Evolutionary conservation across 306 rosid species (phyloP), one percentile per base, ranked within the genome.

Genomic region (Alnus rubra): DNA sequence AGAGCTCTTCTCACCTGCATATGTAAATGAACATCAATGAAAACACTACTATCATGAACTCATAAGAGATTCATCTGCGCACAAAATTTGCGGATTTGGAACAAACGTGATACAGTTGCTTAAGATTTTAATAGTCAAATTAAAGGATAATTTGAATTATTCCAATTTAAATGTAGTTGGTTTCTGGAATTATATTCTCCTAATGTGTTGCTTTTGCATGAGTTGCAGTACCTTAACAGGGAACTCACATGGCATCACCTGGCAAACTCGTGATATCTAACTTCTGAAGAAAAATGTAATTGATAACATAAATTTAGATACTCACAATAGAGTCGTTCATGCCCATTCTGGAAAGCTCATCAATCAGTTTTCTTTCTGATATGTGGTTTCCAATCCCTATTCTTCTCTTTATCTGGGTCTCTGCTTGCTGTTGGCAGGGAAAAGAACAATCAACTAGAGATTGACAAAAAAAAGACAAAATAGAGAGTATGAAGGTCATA

Each of bases 1-100:
- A 95, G 97, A 74, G 99, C 99, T 85, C 98, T 91, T 86, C 99
- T 91, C 74, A 95, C 97, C 99, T 95, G 97, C 82, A 60, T 81
- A 69, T 72, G 49, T 67, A 63, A 80, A 48, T 72, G 23, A 52
- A 19, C 30, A 48, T 70, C 76, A 77, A 59, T 71, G 39, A 83
- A 65, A 39, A 31, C 8, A 49, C 23, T 0, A 28, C 33, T 5
- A 16, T 12, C 16, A 37, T 65, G n/a, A 7, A 64, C 58, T n/a
- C 19, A 10, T 9, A 59, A 59, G 4, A 63, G 45, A 63, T 39
- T 67, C 13, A 35, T 33, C 50, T 0, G 51, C 71, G 16, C 19
- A 15, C 4, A 39, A 7, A 18, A 37, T 18, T 16, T 37, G 14
- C 15, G 71, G 7, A 67, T 42, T 67, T 67, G 30, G 72, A 37